Percentiles rank a stretch among this genome's conserved stretches.
These are phyloP conservation scores for Helotiales sp. DNA, from an alignment of 2,329 filamentous ascomycete genomes.

Conservation along the genomic window DNA sequence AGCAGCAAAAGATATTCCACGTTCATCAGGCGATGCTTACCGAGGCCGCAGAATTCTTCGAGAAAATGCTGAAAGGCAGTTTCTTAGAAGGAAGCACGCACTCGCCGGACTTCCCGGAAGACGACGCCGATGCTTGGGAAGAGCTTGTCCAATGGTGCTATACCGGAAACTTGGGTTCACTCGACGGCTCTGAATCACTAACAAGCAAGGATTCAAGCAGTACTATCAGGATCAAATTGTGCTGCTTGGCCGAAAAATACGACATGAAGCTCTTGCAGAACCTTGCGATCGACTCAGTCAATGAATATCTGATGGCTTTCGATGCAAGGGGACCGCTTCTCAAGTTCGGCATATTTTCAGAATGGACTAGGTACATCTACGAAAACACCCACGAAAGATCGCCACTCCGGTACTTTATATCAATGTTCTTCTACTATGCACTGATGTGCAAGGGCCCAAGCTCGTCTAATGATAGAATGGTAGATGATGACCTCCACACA, in stretches of 20 bases:
- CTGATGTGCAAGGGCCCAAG: background rate
- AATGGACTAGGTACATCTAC: background rate
- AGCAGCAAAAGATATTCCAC: background rate
- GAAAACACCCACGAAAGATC: background rate
- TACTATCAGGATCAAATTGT: slow-evolving; percentile 3
- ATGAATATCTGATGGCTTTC: background rate
- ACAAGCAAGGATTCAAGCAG: too few species aligned
- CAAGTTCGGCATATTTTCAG: background rate
- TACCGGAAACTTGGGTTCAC: background rate
- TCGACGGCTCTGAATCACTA: background rate
- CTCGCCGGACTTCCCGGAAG: background rate
- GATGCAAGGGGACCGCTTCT: background rate
- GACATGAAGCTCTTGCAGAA: slow-evolving; percentile 5
- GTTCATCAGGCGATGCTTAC: slow-evolving; percentile 13
- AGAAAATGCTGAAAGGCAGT: slow-evolving; percentile 7
- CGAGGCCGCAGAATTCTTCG: slow-evolving; percentile 11
- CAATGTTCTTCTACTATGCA: background rate
- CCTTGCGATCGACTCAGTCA: slow-evolving; percentile 7
- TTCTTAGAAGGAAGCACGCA: background rate
- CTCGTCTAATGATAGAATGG: too few species aligned
- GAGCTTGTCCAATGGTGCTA: background rate
- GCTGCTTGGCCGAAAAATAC: slow-evolving; percentile 11
- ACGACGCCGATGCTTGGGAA: background rate
- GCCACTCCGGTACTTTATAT: background rate
- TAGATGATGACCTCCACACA: background rate